Evolutionary conservation across 192 early-diverging fungal species (phyloP).

Genomic region (Dissophora globulifera): DNA sequence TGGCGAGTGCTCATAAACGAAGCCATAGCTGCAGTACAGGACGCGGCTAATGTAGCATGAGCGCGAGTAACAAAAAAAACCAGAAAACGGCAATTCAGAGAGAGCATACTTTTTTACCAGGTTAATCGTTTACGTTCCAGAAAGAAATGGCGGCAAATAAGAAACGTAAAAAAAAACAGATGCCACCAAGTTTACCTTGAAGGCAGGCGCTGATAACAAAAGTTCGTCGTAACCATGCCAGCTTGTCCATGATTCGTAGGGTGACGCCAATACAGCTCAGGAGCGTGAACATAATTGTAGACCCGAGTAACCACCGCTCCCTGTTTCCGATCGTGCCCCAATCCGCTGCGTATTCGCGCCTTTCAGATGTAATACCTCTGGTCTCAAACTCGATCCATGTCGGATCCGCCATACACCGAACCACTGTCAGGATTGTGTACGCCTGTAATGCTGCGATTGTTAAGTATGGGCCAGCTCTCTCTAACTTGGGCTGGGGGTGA

Average conservation of each 20-base stretch:
- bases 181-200: no score
- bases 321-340: slow-evolving; percentile 9
- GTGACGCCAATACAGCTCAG: slow-evolving; percentile 37
- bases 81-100: background rate
- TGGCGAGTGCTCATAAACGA: slow-evolving; percentile 9
- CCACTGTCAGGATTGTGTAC: slow-evolving; percentile 33
- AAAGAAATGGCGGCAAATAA: no score
- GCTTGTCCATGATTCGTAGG: slow-evolving; percentile 37
- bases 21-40: slow-evolving; percentile 20
- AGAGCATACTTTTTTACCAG: background rate
- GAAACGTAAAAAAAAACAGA: no score
- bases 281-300: slow-evolving; percentile 15
- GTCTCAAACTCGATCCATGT: slow-evolving; percentile 26
- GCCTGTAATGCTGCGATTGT: slow-evolving; percentile 21
- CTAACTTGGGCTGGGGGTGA: slow-evolving; percentile 13
- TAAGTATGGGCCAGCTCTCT: slow-evolving; percentile 22
- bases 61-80: slow-evolving; percentile 1
- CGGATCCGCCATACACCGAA: slow-evolving; percentile 37
- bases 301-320: slow-evolving; percentile 13
- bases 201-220: slow-evolving; percentile 19
- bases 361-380: slow-evolving; percentile 21
- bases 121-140: no score
- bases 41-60: slow-evolving; percentile 24
- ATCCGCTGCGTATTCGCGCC: background rate
- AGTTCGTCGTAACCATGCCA: slow-evolving; percentile 9